Conservation (phyloP, 108 stramenopile species). For the Cyclotella sp. region DNA sequence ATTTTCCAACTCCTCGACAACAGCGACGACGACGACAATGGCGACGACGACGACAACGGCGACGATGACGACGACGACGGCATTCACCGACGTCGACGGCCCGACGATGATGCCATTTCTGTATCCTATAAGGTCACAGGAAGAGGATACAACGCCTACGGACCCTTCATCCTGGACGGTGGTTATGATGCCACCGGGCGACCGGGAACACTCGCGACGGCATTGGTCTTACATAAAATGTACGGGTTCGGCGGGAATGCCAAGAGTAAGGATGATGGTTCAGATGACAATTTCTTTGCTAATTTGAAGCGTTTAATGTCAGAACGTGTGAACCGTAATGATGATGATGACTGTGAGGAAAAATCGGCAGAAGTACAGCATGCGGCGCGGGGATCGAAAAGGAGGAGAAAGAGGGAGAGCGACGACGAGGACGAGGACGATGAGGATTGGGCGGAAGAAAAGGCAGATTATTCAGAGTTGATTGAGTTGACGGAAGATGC, state of each 20-base stretch:
- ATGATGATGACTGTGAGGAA: too few relatives aligned
- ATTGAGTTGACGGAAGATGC: slow-evolving; percentile 68
- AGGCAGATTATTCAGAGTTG: slow-evolving; percentile 57
- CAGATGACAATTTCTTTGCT: too few relatives aligned
- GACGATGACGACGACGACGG: too few relatives aligned
- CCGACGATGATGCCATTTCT: not conserved
- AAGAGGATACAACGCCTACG: slow-evolving; percentile 51
- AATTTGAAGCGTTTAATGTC: too few relatives aligned
- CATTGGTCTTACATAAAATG: slow-evolving; percentile 19
- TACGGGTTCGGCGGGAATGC: slow-evolving; percentile 30
- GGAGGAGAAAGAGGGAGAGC: slow-evolving; percentile 6
- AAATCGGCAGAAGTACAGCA: too few relatives aligned
- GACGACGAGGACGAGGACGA: slow-evolving; percentile 39
- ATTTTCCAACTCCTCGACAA: not conserved
- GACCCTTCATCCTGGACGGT: slow-evolving; percentile 44
- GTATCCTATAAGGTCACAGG: slow-evolving; percentile 28
- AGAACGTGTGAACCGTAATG: too few relatives aligned
- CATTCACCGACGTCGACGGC: too few relatives aligned
- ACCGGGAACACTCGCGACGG: not conserved
- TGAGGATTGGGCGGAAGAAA: slow-evolving; percentile 29
- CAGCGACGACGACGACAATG: too few relatives aligned
- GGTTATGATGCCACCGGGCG: slow-evolving; percentile 9
- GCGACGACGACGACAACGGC: too few relatives aligned
- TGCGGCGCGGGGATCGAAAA: not conserved
- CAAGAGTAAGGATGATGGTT: not conserved